Conservation (phyloP, 768 basidiomycete genomes). For the Rhizopogon salebrosus region DNA sequence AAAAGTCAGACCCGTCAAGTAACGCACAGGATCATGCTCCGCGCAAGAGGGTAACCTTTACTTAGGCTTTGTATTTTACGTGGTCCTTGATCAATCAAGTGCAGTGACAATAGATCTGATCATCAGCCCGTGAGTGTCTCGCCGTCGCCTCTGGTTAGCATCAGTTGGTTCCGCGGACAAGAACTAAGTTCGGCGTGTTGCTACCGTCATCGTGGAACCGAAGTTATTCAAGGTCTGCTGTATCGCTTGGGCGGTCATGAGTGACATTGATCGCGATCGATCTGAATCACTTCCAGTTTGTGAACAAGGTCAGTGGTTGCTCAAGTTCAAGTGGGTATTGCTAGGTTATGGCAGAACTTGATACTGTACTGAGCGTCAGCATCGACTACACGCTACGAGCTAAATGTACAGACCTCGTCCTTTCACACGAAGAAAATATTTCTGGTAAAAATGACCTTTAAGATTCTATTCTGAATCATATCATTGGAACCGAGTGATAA, state of each 20-base stretch:
- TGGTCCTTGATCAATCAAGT: background rate
- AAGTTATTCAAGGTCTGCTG: background rate
- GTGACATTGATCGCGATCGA: background rate
- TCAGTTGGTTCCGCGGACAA: background rate
- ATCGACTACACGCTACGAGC: background rate
- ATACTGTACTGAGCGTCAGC: background rate
- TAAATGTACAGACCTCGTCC: background rate
- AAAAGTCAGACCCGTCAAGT: constrained; percentile 9
- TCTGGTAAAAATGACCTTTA: background rate
- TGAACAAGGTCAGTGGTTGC: too few species aligned
- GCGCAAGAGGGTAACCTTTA: constrained; percentile 31
- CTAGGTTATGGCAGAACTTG: background rate
- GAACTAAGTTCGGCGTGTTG: background rate
- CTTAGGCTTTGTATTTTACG: constrained; percentile 11
- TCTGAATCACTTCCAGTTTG: background rate
- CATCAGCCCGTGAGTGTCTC: background rate
- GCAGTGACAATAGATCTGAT: background rate
- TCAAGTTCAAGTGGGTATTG: background rate
- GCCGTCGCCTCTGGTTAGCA: background rate
- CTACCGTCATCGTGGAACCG: background rate
- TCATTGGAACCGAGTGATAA: background rate
- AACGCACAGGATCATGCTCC: constrained; percentile 9
- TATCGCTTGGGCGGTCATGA: background rate
- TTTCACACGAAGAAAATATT: background rate
- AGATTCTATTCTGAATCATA: background rate